phyloP scores from a whole-genome alignment of 192 early-diverging fungal species.

The Fimicolochytrium jonesii region DNA sequence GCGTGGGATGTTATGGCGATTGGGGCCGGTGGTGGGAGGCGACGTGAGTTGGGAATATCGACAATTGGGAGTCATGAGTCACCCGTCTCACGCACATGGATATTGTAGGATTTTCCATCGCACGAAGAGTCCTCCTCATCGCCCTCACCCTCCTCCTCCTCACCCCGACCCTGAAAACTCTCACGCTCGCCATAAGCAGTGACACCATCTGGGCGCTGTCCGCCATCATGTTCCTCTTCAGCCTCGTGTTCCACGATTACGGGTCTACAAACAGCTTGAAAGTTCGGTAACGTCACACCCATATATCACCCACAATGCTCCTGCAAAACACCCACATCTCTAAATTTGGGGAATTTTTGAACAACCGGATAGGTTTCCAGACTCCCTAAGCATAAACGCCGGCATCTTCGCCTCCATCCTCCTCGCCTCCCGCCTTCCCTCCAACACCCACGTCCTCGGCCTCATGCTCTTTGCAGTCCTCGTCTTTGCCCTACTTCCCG shows the following conservation, averaged over 20 bases:
- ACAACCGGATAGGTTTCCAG: slow-evolving; percentile 82
- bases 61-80: slow-evolving; percentile 11
- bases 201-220: slow-evolving; percentile 95
- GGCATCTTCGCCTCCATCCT: slow-evolving; percentile 92
- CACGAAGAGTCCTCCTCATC: slow-evolving; percentile 69
- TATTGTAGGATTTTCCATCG: slow-evolving; percentile 9
- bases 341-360: no score
- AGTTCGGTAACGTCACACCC: not conserved
- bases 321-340: not conserved
- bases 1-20: slow-evolving; percentile 53
- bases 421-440: slow-evolving; percentile 77
- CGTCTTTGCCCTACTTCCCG: slow-evolving; percentile 95
- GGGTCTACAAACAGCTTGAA: slow-evolving; percentile 3
- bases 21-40: not conserved
- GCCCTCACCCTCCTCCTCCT: slow-evolving; percentile 73
- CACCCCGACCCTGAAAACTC: slow-evolving; percentile 84
- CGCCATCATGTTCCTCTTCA: slow-evolving; percentile 74
- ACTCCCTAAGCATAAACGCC: slow-evolving; percentile 94
- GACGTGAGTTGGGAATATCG: no score
- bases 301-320: not conserved
- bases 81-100: no score
- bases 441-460: slow-evolving; percentile 82
- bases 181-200: slow-evolving; percentile 83
- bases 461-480: slow-evolving; percentile 82
- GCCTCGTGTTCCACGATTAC: slow-evolving; percentile 88